These are phyloP conservation scores for Smallanthus sonchifolius DNA, from an alignment of 129 eudicot species.

Conservation along the genomic window DNA sequence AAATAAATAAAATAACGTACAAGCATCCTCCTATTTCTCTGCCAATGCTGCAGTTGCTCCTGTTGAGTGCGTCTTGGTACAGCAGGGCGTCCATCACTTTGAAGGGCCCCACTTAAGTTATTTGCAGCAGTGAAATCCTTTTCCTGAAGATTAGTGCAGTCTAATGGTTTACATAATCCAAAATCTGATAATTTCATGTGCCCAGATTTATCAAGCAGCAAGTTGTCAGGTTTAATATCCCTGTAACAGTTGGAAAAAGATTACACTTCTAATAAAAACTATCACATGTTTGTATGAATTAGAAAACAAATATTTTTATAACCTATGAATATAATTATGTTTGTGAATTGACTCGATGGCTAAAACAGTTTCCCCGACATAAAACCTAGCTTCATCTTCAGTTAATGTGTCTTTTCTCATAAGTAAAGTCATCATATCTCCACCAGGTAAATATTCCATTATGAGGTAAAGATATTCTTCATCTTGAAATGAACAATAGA, in stretches of 20 bases:
- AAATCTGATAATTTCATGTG: conserved; percentile 85
- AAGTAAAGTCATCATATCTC: conserved; percentile 79
- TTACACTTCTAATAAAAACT: conserved; percentile 6
- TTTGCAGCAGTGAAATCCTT: conserved; percentile 73
- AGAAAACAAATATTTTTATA: background rate
- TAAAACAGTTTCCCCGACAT: conserved; percentile 24
- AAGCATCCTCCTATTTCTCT: conserved; percentile 98
- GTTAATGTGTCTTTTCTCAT: conserved; percentile 76
- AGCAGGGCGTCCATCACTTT: conserved; percentile 90
- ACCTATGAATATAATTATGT: conserved; percentile 60
- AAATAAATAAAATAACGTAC: conserved; percentile 35
- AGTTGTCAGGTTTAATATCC: conserved; percentile 84
- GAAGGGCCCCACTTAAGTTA: conserved; percentile 87
- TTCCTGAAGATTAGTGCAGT: conserved; percentile 82
- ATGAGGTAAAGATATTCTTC: conserved; percentile 85
- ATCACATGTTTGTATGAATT: background rate
- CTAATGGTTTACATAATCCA: conserved; percentile 78
- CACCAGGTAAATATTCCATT: conserved; percentile 87
- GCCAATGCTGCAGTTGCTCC: conserved; percentile 98
- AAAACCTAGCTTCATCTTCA: conserved; percentile 69
- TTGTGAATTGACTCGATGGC: conserved; percentile 77
- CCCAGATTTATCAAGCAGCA: conserved; percentile 69
- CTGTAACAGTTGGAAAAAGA: conserved; percentile 29
- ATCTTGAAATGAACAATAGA: conserved; percentile 81
- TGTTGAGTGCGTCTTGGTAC: conserved; percentile 87